These are phyloP conservation scores for Selaginella moellendorffii DNA, from an alignment of 75 land plant genomes.

Conservation along the genomic window DNA sequence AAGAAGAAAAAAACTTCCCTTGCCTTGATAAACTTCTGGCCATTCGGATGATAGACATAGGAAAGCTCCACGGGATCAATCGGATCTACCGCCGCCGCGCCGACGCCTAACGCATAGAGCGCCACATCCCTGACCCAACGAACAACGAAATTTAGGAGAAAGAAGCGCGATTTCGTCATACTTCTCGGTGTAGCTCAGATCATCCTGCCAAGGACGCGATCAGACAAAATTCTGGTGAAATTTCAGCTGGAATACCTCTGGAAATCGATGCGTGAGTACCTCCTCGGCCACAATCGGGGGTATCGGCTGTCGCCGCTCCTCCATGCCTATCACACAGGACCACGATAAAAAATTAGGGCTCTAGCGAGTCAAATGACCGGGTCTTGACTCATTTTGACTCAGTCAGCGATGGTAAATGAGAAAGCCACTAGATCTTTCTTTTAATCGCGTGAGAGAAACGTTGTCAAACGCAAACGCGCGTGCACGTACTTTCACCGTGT, in stretches of 20 bases:
- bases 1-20: too few relatives aligned
- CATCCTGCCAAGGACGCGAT: neutral
- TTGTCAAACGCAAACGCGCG: too few relatives aligned
- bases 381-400: too few relatives aligned
- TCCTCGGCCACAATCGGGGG: neutral
- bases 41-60: constrained; percentile 67
- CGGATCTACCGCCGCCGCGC: constrained; percentile 63
- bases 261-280: neutral
- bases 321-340: too few relatives aligned
- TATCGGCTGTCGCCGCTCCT: neutral
- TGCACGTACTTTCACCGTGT: too few relatives aligned
- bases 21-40: constrained; percentile 63
- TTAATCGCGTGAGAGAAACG: too few relatives aligned
- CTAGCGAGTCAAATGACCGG: too few relatives aligned
- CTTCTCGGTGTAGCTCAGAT: neutral
- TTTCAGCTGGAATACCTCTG: neutral
- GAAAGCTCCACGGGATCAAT: constrained; percentile 66
- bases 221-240: too few relatives aligned
- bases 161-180: too few relatives aligned
- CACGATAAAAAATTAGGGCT: too few relatives aligned
- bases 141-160: neutral
- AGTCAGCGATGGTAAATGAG: too few relatives aligned
- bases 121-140: constrained; percentile 59
- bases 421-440: too few relatives aligned
- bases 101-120: constrained; percentile 78